Base-by-base conservation (phyloP, 2,329 filamentous ascomycete genomes). In the Plectosphaerella sp. region DNA sequence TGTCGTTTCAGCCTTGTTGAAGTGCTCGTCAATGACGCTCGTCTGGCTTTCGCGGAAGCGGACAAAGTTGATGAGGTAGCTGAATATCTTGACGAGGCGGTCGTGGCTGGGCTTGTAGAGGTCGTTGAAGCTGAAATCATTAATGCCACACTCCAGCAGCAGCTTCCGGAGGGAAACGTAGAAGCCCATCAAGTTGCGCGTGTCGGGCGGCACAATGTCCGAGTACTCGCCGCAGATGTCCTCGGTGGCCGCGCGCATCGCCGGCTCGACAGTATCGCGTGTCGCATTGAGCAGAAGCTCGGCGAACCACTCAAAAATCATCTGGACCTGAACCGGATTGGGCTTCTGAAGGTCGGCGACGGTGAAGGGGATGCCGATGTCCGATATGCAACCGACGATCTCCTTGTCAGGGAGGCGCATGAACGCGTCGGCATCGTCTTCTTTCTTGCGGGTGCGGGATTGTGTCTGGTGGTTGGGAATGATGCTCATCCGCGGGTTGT, bases 41-140 rank as follows among this genome's bases (percentile, higher is more conserved):
- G 91, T 95, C 70, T 97, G 93, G 56, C 88, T 91, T 73, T 97
- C 92, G 61, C 94, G 88, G 73, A 97, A 99, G 50, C 94, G 86
- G 60, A 97, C 92, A 71, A 99, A 99, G 72, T 99, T 99, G 76
- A 99, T 99, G 58, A 97, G 83, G 71, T 97, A 97, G 58, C 90
- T 96, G 68, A 99, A 94, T 64, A 97, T 95, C 74, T 94, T 96
- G 64, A 93, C 88, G 14, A 97, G 80, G 45, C 94, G 88, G 53
- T 90, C 88, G 65, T 95, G 89, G 1, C 91, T 96, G 15, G 94
- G 94, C 67, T 88, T 88, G 67, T 95, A 93, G 6, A 99, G 76
- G 68, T 99, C 94, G 54, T 86, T 86, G 71, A 97, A 96, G 36
- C 88, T 91, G 63, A 99, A 96, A 70, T 99, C 94, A 56, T 86